These are phyloP conservation scores for Ogataea naganishii DNA, from an alignment of 805 yeast genomes.

Conservation along the genomic window DNA sequence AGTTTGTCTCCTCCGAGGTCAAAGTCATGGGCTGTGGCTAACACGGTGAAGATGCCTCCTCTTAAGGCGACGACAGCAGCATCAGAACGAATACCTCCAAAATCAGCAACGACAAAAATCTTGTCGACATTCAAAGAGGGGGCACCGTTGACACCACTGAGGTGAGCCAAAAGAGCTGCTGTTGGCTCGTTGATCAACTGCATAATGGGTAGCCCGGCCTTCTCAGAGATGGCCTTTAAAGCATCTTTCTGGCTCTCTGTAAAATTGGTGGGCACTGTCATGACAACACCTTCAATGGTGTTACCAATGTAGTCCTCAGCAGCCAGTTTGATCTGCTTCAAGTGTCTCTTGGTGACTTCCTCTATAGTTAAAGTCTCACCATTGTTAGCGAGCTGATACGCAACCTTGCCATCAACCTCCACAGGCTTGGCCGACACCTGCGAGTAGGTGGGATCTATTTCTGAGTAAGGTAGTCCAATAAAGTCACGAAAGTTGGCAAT, in stretches of 20 bases:
- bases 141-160: constrained; percentile 35
- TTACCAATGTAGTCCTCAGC: constrained; percentile 91
- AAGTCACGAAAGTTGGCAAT: constrained; percentile 89
- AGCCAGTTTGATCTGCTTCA: constrained; percentile 71
- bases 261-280: constrained; percentile 88
- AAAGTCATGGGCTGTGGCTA: constrained; percentile 77
- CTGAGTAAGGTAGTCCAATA: constrained; percentile 65
- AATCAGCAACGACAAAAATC: constrained; percentile 86
- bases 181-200: constrained; percentile 91
- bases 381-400: constrained; percentile 44
- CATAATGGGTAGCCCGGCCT: constrained; percentile 70
- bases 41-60: constrained; percentile 86
- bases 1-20: constrained; percentile 83
- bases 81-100: constrained; percentile 93
- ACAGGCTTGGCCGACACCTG: constrained; percentile 61
- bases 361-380: constrained; percentile 59
- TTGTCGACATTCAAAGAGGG: constrained; percentile 52
- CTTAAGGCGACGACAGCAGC: constrained; percentile 90
- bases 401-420: constrained; percentile 55
- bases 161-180: constrained; percentile 83
- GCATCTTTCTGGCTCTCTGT: constrained; percentile 62
- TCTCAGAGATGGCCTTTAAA: constrained; percentile 50
- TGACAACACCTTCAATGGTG: constrained; percentile 69
- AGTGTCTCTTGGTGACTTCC: constrained; percentile 78
- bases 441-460: constrained; percentile 59